phyloP scores from a whole-genome alignment of 306 rosid species.

The Benincasa hispida region DNA sequence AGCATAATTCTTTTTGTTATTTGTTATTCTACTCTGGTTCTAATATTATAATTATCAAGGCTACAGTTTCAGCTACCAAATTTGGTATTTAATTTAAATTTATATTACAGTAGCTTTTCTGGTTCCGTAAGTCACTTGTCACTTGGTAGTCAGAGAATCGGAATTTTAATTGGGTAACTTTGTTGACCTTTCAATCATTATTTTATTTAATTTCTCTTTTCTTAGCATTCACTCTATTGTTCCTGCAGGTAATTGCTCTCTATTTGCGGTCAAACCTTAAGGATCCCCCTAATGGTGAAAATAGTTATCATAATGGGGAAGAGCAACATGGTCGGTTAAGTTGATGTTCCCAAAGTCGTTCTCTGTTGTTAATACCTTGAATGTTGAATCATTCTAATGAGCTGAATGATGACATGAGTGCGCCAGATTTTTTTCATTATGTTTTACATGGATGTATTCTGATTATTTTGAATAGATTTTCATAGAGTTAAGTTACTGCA shows the following conservation, averaged over 20 bases:
- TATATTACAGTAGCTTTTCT: neutral
- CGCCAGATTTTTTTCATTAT: neutral
- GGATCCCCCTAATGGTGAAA: constrained; percentile 25
- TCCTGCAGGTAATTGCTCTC: constrained; percentile 64
- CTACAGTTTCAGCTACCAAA: neutral
- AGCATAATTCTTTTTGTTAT: neutral
- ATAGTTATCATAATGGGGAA: constrained; percentile 19
- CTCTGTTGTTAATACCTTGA: neutral
- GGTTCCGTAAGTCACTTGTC: neutral
- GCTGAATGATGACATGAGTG: neutral
- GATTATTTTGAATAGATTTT: neutral
- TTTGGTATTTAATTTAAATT: neutral
- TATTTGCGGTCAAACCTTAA: constrained; percentile 78
- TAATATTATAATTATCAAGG: neutral
- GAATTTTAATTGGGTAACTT: neutral
- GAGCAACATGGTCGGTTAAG: constrained; percentile 42
- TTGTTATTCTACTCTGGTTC: neutral
- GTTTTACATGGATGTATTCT: neutral
- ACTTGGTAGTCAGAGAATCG: neutral
- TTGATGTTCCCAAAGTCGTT: neutral
- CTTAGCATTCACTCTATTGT: neutral
- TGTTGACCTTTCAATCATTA: neutral
- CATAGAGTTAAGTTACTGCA: neutral
- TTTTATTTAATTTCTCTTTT: neutral
- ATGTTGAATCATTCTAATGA: neutral